These are phyloP conservation scores for Lentinula aciculospora DNA, from an alignment of 768 basidiomycete genomes.

Conservation along the genomic window DNA sequence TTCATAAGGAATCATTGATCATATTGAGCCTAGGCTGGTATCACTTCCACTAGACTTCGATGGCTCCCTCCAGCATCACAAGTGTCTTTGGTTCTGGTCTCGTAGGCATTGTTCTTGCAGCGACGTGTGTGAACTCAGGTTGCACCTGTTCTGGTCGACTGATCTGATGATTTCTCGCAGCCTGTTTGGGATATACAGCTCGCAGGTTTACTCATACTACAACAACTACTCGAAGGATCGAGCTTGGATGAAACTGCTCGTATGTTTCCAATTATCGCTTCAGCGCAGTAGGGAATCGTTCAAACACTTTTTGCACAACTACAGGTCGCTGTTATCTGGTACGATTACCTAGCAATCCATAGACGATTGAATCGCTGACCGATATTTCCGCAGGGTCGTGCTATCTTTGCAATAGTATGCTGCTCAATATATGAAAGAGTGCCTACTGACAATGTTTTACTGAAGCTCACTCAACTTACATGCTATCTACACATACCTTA, in stretches of 20 bases:
- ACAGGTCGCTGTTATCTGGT: not conserved
- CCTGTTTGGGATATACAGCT: not conserved
- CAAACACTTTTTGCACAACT: too few species aligned
- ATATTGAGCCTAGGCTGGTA: too few species aligned
- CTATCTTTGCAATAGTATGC: not conserved
- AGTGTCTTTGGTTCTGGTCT: not conserved
- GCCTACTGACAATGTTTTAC: not conserved
- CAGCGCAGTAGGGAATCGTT: not conserved
- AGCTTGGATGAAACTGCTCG: not conserved
- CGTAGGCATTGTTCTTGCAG: not conserved
- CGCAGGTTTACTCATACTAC: not conserved
- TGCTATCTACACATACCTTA: not conserved
- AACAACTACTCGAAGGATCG: not conserved
- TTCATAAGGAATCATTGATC: too few species aligned
- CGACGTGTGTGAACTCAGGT: too few species aligned
- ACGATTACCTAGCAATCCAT: not conserved
- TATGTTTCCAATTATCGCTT: not conserved
- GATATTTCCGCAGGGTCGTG: not conserved
- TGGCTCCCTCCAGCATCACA: not conserved
- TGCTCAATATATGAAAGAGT: not conserved
- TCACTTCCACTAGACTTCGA: not conserved
- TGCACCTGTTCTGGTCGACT: not conserved
- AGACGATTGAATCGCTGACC: not conserved
- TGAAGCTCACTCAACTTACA: not conserved
- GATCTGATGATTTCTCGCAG: not conserved